These are phyloP conservation scores for Pseudocercospora macadamiae DNA, from an alignment of 2,329 filamentous ascomycete species.

Conservation along the genomic window DNA sequence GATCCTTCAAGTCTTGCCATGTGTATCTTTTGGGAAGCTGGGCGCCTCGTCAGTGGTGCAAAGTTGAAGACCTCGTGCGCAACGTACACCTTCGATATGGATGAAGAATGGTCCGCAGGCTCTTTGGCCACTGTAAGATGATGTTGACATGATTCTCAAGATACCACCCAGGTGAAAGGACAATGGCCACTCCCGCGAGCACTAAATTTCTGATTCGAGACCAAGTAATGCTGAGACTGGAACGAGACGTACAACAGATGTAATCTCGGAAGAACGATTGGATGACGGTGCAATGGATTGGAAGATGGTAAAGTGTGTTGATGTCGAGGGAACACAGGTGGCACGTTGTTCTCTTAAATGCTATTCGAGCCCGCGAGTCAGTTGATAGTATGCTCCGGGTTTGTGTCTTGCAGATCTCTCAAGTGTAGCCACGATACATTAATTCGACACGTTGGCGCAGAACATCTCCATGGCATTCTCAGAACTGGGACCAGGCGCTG, in stretches of 20 bases:
- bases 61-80: not conserved
- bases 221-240: not conserved
- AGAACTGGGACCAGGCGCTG: not conserved
- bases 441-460: constrained; percentile 1
- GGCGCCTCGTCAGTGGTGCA: constrained; percentile 1
- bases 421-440: constrained; percentile 6
- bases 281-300: not conserved
- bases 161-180: constrained; percentile 6
- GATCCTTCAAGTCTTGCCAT: constrained; percentile 39
- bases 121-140: constrained; percentile 4
- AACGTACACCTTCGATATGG: constrained; percentile 28
- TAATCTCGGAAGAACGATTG: not conserved
- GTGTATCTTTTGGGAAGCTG: constrained; percentile 35
- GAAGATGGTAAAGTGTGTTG: not conserved
- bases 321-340: constrained; percentile 6
- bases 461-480: constrained; percentile 2
- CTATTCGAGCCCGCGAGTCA: not conserved
- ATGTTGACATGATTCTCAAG: constrained; percentile 16
- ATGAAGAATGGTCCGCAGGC: constrained; percentile 25
- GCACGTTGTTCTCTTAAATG: constrained; percentile 5
- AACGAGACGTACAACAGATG: not conserved
- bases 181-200: constrained; percentile 5
- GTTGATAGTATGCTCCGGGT: not conserved
- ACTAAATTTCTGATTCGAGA: not conserved
- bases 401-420: constrained; percentile 3